Conservation (phyloP, 202 grass and related monocot species). For the Saccharum hybrid region DNA sequence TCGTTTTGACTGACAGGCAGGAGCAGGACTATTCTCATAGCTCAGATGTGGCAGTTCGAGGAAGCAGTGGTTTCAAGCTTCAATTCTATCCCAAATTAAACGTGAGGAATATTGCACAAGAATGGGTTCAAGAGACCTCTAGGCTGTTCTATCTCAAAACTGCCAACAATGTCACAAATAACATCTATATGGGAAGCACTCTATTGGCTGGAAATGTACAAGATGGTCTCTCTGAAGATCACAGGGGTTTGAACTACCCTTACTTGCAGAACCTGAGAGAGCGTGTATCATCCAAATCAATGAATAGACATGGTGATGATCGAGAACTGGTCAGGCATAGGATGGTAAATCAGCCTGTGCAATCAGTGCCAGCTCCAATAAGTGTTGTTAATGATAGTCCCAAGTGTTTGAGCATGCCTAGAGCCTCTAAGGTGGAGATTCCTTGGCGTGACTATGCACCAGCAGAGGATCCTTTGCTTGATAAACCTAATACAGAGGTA, state of each 20-base stretch:
- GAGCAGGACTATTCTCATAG: conserved; percentile 45
- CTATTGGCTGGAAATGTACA: too few species aligned
- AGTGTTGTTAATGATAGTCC: conserved; percentile 30
- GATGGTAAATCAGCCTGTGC: conserved; percentile 32
- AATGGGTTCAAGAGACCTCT: conserved; percentile 43
- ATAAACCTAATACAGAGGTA: conserved; percentile 13
- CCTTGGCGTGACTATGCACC: conserved; percentile 12
- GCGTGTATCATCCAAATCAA: conserved; percentile 33
- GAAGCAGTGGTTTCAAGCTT: conserved; percentile 1
- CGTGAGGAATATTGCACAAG: conserved; percentile 35
- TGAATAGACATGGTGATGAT: conserved; percentile 41
- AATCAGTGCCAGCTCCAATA: conserved; percentile 25
- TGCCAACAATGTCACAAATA: not conserved
- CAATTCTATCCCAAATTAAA: conserved; percentile 48
- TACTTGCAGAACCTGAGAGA: conserved; percentile 36
- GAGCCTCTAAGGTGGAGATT: conserved; percentile 23
- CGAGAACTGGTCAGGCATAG: not conserved
- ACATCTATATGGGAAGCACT: too few species aligned
- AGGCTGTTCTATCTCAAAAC: conserved; percentile 42
- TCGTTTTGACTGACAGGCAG: conserved; percentile 44
- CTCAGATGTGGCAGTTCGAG: conserved; percentile 43
- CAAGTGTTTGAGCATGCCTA: conserved; percentile 26
- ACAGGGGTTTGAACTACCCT: conserved; percentile 32
- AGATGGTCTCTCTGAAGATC: conserved; percentile 5
- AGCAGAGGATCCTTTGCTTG: conserved; percentile 17